Base-by-base conservation (phyloP, 31 red algal species). In the Odonthalia washingtoniensis region DNA sequence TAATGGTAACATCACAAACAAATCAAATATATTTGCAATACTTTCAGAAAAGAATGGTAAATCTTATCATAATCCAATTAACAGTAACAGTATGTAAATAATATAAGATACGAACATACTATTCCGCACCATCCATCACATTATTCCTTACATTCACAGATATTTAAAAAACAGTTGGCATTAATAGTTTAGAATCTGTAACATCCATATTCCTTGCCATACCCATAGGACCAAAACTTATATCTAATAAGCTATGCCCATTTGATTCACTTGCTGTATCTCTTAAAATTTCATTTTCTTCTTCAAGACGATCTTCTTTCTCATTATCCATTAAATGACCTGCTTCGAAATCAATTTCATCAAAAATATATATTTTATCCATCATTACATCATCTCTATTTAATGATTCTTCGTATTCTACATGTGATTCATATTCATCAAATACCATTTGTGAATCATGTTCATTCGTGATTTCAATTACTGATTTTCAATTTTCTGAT, bases 31-130 rank as follows among this genome's bases (percentile, higher is more conserved):
- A 69, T 90, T 95, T 16, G 85, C 93, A 24, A 87, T 27, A 26
- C 45, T 90, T 44, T 93, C 91, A 5, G 78, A 18, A 41, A 95
- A 46, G 74, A 87, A 91, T 16, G 62, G 35, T 0, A 36, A 49
- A 61, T 81, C 86, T 90, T 53, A 95, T 63, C 72, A 95, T 45
- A 5, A 80, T 9, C 93, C 87, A 87, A 67, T 90, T 95, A 31
- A 95, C 53, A 16, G 93, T 90, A 28, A 95, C 93, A 2, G 87
- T 85, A 68, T 95, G 93, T 82, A 95, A 70, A 41, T 93, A 93
- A 70, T 83, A 87, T 30, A 88, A 67, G 27, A 93, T 32, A 1
- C 91, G 83, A 34, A 88, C 91, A 82, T 88, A 72, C 84, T 73
- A 93, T 12, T 45, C 43, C 37, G 84, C 78, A 9, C 66, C 78